These are phyloP conservation scores for Penicillium daleae DNA, from an alignment of 495 filamentous ascomycete species.

Conservation along the genomic window DNA sequence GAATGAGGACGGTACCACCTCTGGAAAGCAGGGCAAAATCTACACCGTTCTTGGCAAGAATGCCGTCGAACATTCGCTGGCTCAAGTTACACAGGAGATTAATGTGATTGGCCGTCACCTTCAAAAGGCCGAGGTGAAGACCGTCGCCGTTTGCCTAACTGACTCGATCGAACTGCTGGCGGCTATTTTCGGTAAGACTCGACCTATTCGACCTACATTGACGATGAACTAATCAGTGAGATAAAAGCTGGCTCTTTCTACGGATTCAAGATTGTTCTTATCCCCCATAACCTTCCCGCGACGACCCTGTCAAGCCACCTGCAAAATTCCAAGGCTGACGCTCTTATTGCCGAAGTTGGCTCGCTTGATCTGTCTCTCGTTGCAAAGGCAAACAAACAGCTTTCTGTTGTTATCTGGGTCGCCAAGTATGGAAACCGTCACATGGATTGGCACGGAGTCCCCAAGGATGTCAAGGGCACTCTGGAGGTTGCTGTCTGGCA, in stretches of 20 bases:
- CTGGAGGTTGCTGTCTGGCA: conserved; percentile 86
- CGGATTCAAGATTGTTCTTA: conserved; percentile 72
- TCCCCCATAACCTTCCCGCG: conserved; percentile 78
- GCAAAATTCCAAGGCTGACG: conserved; percentile 70
- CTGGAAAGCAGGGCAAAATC: conserved; percentile 73
- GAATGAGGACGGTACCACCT: conserved; percentile 59
- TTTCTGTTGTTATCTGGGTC: conserved; percentile 88
- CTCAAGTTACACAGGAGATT: conserved; percentile 80
- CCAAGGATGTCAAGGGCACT: conserved; percentile 68
- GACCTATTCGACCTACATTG: no score
- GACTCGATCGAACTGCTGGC: conserved; percentile 90
- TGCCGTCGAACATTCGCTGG: conserved; percentile 69
- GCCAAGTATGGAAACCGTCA: conserved; percentile 90
- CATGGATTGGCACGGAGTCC: conserved; percentile 87
- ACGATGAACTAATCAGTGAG: conserved; percentile 14
- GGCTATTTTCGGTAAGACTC: conserved; percentile 63
- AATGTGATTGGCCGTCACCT: conserved; percentile 82
- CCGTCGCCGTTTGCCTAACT: conserved; percentile 87
- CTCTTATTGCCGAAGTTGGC: conserved; percentile 84
- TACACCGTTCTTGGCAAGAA: conserved; percentile 78
- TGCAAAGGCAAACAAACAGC: conserved; percentile 63
- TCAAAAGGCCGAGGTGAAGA: conserved; percentile 66
- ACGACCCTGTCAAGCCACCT: conserved; percentile 70
- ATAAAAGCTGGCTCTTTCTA: conserved; percentile 76
- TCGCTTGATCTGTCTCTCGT: conserved; percentile 79